Evolutionary conservation across 192 early-diverging fungal species (phyloP), one percentile per base, ranked within the genome.

Genomic region (Cetraspora pellucida): DNA sequence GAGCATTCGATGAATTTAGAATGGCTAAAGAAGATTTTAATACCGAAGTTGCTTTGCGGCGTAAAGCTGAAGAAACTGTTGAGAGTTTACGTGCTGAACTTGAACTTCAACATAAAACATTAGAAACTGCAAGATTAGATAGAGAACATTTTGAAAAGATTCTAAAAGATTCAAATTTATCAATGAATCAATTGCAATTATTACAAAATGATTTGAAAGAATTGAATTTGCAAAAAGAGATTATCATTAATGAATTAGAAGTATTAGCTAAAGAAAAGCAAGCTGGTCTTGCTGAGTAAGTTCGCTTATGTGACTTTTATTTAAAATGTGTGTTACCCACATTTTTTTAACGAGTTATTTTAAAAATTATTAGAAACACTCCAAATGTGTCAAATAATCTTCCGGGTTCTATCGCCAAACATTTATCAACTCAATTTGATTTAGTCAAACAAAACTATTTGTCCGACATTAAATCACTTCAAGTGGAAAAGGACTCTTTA

Each of bases 391-490:
- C 67, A 1, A 74, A 78, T 19, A 16, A 60, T 72, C 52, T 72
- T 17, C 21, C 77, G 7, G 37, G 67, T 25, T 77, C 78, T 17
- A 59, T 71, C 21, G 81, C 78, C 17, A 78, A 74, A 30, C 72
- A 81, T 25, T 63, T 84, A 66, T 81, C 80, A 63, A 80, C 83
- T 1, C 79, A 79, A 28, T 81, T 85, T 64, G 83, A 84, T 31
- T 55, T 80, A 28, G 80, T 86, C 46, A 86, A 87, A 46, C 83
- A 85, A 28, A 80, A 78, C 7, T 82, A 85, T 52, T 67, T 81
- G 8, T 52, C 68, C 5, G 82, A 87, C 44, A 85, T 89, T 50
- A 81, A 78, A 75, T 84, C 85, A 0, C 77, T 89, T 10, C 78
- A 79, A 55, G 58, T 74, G 9, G 85, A 89, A 55, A 74, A 83